Percentiles rank a stretch among this genome's conserved stretches.
These are phyloP conservation scores for Phaeosphaeria sp. DNA, from an alignment of 2,329 filamentous ascomycete genomes.

Conservation along the genomic window DNA sequence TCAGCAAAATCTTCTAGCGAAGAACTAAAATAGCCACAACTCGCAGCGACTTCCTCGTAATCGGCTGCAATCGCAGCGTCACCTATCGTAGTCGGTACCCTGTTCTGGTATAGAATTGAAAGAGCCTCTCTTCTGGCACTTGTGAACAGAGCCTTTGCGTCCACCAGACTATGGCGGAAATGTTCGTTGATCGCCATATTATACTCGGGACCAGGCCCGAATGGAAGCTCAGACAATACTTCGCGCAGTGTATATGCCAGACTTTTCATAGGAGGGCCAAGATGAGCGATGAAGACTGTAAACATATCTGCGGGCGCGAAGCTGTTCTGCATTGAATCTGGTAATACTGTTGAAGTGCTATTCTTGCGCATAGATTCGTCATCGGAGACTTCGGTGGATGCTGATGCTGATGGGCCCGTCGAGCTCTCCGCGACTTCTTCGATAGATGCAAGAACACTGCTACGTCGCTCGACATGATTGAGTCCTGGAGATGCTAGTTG, in stretches of 20 bases:
- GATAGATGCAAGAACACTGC: constrained; percentile 51
- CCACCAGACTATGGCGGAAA: constrained; percentile 78
- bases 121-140: constrained; percentile 77
- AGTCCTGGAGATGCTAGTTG: constrained; percentile 36
- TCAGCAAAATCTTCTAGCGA: constrained; percentile 89
- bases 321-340: constrained; percentile 35
- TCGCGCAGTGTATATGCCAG: constrained; percentile 89
- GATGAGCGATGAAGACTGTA: constrained; percentile 82
- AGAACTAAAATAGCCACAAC: constrained; percentile 95
- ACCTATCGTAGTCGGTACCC: constrained; percentile 71
- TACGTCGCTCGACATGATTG: constrained; percentile 39
- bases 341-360: constrained; percentile 24
- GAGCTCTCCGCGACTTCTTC: constrained; percentile 49
- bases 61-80: constrained; percentile 84
- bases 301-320: constrained; percentile 82
- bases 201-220: constrained; percentile 70
- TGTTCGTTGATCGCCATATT: constrained; percentile 78
- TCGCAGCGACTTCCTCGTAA: constrained; percentile 96
- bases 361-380: constrained; percentile 29
- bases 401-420: constrained; percentile 33
- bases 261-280: constrained; percentile 96
- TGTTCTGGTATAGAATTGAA: constrained; percentile 78
- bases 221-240: constrained; percentile 86
- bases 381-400: constrained; percentile 38
- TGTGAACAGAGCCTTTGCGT: constrained; percentile 82